phyloP scores from a whole-genome alignment of 164 flowering plant genomes.

The Vitis rotundifolia region DNA sequence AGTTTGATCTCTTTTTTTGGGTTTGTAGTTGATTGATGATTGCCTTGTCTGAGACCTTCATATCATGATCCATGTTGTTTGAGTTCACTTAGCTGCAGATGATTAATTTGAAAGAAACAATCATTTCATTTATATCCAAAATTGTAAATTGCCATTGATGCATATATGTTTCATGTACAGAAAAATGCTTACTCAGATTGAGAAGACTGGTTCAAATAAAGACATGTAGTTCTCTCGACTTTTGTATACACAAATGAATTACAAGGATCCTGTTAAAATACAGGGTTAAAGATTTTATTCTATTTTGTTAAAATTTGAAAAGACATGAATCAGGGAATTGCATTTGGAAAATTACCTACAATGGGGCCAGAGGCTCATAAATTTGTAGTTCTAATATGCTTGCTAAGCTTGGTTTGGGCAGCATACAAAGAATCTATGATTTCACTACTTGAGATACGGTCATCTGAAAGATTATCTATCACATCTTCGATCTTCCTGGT shows the following conservation, averaged over 20 bases:
- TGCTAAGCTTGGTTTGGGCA: slow-evolving; percentile 14
- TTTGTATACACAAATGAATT: too few relatives aligned
- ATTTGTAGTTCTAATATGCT: slow-evolving; percentile 14
- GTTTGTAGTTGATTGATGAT: background rate
- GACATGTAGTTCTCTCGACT: too few relatives aligned
- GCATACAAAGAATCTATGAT: slow-evolving; percentile 29
- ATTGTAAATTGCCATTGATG: too few relatives aligned
- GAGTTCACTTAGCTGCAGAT: background rate
- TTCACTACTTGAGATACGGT: slow-evolving; percentile 17
- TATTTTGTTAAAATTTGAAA: background rate
- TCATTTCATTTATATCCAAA: too few relatives aligned
- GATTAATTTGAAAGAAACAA: too few relatives aligned
- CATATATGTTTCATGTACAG: too few relatives aligned
- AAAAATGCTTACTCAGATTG: too few relatives aligned
- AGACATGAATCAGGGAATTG: background rate
- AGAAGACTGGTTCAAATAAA: too few relatives aligned
- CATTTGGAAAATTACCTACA: background rate
- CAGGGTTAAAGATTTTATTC: too few relatives aligned
- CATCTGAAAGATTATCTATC: slow-evolving; percentile 4
- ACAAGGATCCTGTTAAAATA: too few relatives aligned
- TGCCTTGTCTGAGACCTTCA: background rate
- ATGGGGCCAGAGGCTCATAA: background rate
- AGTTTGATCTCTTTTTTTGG: too few relatives aligned
- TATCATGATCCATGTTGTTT: background rate
- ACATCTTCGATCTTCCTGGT: background rate